These are phyloP conservation scores for Ophiorrhiza pumila DNA, from an alignment of 257 asterid genomes.

Conservation along the genomic window DNA sequence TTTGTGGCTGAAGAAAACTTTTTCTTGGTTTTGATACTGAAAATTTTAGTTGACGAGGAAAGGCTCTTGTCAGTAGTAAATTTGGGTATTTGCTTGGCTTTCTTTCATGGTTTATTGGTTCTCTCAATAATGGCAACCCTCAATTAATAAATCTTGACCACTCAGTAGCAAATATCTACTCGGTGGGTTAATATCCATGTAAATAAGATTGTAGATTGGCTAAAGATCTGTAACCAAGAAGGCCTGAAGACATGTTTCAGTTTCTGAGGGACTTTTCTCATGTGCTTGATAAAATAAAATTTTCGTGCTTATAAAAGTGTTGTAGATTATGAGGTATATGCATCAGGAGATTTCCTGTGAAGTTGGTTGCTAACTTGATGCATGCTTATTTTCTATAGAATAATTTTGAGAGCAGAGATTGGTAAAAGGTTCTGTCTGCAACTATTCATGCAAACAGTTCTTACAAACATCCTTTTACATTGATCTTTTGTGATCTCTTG, in stretches of 20 bases:
- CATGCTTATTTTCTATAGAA: neutral
- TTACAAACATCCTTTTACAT: neutral
- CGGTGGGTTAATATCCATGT: neutral
- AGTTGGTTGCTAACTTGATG: neutral
- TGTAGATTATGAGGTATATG: neutral
- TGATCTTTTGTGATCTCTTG: conserved; percentile 21
- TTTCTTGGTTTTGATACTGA: neutral
- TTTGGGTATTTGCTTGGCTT: neutral
- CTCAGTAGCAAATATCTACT: neutral
- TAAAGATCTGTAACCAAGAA: neutral
- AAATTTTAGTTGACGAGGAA: neutral
- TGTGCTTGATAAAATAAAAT: neutral
- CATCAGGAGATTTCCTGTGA: neutral
- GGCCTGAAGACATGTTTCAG: neutral
- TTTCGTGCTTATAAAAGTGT: neutral
- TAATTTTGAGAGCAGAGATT: neutral
- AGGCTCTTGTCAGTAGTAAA: neutral
- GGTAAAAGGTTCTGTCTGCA: neutral
- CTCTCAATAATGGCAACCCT: neutral
- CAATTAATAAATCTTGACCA: neutral
- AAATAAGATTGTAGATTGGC: neutral
- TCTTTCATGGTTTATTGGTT: neutral
- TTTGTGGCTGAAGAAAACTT: neutral
- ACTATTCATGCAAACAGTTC: neutral
- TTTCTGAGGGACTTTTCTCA: neutral